Evolutionary conservation across 768 basidiomycete genomes (phyloP).

Genomic region (Leccinum variicolor): DNA sequence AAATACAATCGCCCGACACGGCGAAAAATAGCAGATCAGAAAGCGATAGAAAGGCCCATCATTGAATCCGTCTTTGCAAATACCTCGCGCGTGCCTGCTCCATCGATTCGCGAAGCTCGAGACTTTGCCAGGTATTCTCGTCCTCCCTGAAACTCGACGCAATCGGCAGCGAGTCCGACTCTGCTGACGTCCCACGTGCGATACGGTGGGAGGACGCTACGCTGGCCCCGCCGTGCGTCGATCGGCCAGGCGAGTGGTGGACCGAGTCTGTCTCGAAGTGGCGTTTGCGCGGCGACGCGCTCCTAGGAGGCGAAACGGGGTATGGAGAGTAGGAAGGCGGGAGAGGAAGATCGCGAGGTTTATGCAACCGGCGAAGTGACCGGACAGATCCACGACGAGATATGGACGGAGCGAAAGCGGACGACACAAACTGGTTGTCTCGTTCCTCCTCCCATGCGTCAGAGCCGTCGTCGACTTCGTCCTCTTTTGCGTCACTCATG

Average conservation of each 20-base stretch:
- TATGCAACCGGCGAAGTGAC: slow-evolving; percentile 22
- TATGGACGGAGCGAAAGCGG: slow-evolving; percentile 13
- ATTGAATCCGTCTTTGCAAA: slow-evolving; percentile 17
- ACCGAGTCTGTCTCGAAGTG: slow-evolving; percentile 25
- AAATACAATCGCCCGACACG: background rate
- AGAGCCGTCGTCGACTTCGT: slow-evolving; percentile 73
- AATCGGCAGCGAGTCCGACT: slow-evolving; percentile 28
- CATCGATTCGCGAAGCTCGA: slow-evolving; percentile 70
- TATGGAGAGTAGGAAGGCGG: slow-evolving; percentile 29
- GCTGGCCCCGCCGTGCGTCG: slow-evolving; percentile 8
- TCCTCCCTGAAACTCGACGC: slow-evolving; percentile 41
- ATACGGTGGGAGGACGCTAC: slow-evolving; percentile 16
- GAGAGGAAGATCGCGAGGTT: slow-evolving; percentile 24
- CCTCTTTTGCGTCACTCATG: slow-evolving; percentile 69
- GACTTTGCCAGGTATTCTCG: slow-evolving; percentile 52
- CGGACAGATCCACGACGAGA: slow-evolving; percentile 28
- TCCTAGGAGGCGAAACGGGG: slow-evolving; percentile 25
- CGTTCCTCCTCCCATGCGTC: slow-evolving; percentile 74
- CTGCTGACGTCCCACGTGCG: slow-evolving; percentile 33
- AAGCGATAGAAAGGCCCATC: background rate
- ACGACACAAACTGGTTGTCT: background rate
- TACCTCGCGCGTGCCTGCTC: slow-evolving; percentile 41
- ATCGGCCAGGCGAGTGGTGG: slow-evolving; percentile 23
- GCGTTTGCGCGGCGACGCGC: slow-evolving; percentile 30
- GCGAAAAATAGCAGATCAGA: background rate